Percentiles rank a stretch among this genome's conserved stretches.
phyloP scores from a whole-genome alignment of 148 eudicot species.

The Cornus kousa region DNA sequence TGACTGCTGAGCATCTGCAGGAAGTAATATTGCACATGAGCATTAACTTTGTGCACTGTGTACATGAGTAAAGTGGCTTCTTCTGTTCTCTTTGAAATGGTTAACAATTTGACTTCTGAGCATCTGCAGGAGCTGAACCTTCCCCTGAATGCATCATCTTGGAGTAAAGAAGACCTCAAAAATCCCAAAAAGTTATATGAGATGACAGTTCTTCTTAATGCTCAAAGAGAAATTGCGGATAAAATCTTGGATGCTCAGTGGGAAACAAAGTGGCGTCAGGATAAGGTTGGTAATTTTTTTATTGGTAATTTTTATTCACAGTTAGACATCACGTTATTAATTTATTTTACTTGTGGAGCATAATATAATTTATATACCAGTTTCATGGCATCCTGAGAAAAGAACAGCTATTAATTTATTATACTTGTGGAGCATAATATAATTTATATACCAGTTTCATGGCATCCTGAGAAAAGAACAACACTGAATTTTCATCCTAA shows the following conservation, averaged over 20 bases:
- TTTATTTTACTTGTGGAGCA: neutral
- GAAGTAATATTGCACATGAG: constrained; percentile 19
- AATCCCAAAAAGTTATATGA: constrained; percentile 82
- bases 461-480: neutral
- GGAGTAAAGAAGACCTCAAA: constrained; percentile 85
- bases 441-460: neutral
- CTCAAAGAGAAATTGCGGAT: constrained; percentile 80
- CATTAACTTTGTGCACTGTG: neutral
- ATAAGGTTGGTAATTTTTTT: constrained; percentile 48
- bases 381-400: neutral
- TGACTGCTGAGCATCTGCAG: constrained; percentile 36
- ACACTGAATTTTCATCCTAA: neutral
- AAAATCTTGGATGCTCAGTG: constrained; percentile 80
- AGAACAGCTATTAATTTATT: neutral
- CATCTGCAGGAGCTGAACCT: constrained; percentile 69
- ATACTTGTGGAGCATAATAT: neutral
- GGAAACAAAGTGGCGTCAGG: constrained; percentile 91
- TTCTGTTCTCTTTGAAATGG: neutral
- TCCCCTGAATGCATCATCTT: constrained; percentile 77
- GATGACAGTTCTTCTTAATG: constrained; percentile 88
- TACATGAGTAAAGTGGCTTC: neutral
- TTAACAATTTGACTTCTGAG: neutral
- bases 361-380: neutral
- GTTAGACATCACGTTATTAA: neutral
- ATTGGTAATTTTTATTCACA: neutral